Evolutionary conservation across 2,329 filamentous ascomycete species (phyloP).

Genomic region (Pezicula rhizophila): DNA sequence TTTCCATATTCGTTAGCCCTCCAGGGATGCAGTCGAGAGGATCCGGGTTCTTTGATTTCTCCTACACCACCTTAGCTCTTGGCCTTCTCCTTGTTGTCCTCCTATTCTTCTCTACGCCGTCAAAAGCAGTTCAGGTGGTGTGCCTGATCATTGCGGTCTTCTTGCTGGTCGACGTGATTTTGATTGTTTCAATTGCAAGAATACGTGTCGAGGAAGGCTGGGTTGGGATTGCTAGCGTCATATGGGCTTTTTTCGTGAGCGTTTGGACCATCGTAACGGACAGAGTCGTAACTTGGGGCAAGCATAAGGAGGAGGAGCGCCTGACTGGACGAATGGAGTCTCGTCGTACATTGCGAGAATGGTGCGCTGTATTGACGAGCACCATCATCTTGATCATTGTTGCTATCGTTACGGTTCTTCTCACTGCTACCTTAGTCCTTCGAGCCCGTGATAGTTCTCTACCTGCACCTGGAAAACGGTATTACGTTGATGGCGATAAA

Average conservation of each 20-base stretch:
- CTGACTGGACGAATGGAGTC: slow-evolving; percentile 85
- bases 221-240: slow-evolving; percentile 79
- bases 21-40: slow-evolving; percentile 81
- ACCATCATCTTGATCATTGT: slow-evolving; percentile 67
- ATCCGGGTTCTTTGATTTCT: slow-evolving; percentile 87
- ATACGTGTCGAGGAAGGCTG: slow-evolving; percentile 81
- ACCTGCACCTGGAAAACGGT: slow-evolving; percentile 64
- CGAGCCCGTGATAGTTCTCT: slow-evolving; percentile 75
- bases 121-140: slow-evolving; percentile 69
- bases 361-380: slow-evolving; percentile 72
- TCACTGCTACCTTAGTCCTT: slow-evolving; percentile 74
- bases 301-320: slow-evolving; percentile 85
- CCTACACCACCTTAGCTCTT: slow-evolving; percentile 72
- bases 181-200: slow-evolving; percentile 69
- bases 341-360: slow-evolving; percentile 74
- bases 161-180: slow-evolving; percentile 67
- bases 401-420: slow-evolving; percentile 62
- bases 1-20: slow-evolving; percentile 85
- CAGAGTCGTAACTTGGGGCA: slow-evolving; percentile 82
- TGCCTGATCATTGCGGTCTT: slow-evolving; percentile 61
- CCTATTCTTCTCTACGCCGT: slow-evolving; percentile 83
- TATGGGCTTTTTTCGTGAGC: slow-evolving; percentile 76
- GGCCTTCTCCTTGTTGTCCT: slow-evolving; percentile 71
- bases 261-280: slow-evolving; percentile 76
- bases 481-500: slow-evolving; percentile 76